Base-by-base conservation (phyloP, 441 rosid species). In the Eutrema salsugineum region DNA sequence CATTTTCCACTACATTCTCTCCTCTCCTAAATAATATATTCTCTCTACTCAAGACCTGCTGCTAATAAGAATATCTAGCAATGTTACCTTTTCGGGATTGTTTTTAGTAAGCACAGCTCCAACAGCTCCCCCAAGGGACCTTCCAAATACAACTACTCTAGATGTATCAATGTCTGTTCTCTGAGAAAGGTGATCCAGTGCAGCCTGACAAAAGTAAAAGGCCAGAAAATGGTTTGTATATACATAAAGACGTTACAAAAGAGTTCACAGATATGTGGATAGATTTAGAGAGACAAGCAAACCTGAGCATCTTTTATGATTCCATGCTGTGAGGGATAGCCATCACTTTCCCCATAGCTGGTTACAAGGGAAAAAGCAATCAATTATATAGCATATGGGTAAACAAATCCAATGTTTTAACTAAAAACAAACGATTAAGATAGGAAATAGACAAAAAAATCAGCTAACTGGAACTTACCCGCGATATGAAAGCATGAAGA, bases 121-220 rank as follows among this genome's bases (percentile, higher is more conserved):
- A 53, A 94, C 99, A 32, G 99, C 99, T 80, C 99, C 99, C 32
- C 99, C 99, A 44, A 94, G 94, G 57, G 99, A 94, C 79, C 99
- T 88, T 77, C 99, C 99, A 77, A 94, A 94, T 3, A 94, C 97
- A 39, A 90, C 77, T 78, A 94, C 88, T 73, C 97, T 83, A 70
- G 96, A 83, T 40, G 97, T 82, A 80, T 92, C 99, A 81, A 92
- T 88, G 77, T 94, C 99, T 70, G 86, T 86, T 82, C 99, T 86
- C 77, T 87, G 88, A 74, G 55, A 73, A 60, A 94, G 98, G 80
- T 92, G 96, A 82, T 94, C 98, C 87, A 94, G 66, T 57, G 99
- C 96, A 81, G 99, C 97, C 99, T 94, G 78, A 50, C 59, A 61
- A 78, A 55, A 64, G 40, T 16, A 38, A 48, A 56, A 78, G 61